A percentile compares a stretch with the other conserved stretches of the same genome.
Evolutionary conservation across 129 eudicot species (phyloP).

Genomic region (Lactuca saligna): DNA sequence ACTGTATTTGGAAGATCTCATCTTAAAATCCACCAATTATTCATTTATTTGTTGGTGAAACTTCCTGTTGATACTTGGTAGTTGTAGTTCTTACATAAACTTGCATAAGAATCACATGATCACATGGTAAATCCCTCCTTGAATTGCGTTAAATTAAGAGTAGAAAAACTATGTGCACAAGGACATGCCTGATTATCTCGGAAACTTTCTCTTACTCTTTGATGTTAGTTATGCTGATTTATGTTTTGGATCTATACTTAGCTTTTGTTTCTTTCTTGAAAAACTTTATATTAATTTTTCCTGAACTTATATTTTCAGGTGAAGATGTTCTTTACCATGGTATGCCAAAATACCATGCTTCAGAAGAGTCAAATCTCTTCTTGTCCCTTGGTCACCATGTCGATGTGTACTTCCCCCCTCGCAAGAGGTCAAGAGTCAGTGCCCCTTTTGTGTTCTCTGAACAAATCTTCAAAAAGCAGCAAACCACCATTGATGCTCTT

Average conservation of each 20-base stretch:
- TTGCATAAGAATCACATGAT: slow-evolving; percentile 1
- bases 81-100: not conserved
- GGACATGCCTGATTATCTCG: not conserved
- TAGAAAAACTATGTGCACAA: not conserved
- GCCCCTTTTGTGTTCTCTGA: slow-evolving; percentile 53
- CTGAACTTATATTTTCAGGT: slow-evolving; percentile 39
- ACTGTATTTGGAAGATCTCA: slow-evolving; percentile 4
- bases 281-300: not conserved
- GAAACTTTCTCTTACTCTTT: not conserved
- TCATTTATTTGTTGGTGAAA: not conserved
- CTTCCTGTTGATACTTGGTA: not conserved
- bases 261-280: slow-evolving; percentile 1
- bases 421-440: slow-evolving; percentile 61
- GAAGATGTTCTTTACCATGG: slow-evolving; percentile 56
- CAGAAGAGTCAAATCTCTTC: slow-evolving; percentile 51
- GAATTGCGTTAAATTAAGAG: not conserved
- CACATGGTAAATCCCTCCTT: not conserved
- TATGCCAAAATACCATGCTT: slow-evolving; percentile 59
- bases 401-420: slow-evolving; percentile 51
- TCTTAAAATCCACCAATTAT: not conserved
- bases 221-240: slow-evolving; percentile 7
- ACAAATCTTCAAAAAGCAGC: slow-evolving; percentile 32
- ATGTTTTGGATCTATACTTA: slow-evolving; percentile 7
- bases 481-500: slow-evolving; percentile 57
- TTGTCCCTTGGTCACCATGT: slow-evolving; percentile 51